Conservation (phyloP, 345 rosid genomes). For the Stellera chamaejasme region DNA sequence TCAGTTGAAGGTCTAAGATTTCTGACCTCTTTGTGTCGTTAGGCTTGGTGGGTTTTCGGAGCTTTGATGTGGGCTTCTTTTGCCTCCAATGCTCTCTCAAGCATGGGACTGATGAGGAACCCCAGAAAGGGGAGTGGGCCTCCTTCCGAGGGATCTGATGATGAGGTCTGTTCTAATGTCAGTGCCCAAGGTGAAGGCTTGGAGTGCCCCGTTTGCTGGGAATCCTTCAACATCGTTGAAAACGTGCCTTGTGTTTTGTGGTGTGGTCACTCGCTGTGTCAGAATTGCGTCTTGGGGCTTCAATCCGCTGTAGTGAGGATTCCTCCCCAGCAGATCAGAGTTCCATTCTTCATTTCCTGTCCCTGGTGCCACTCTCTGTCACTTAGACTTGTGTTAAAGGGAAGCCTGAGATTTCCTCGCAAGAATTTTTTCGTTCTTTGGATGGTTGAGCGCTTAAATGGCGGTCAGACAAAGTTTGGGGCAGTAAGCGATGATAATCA, state of each 20-base stretch:
- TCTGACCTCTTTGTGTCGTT: no score
- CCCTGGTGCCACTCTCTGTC: constrained; percentile 62
- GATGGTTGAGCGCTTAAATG: constrained; percentile 70
- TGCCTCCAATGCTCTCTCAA: constrained; percentile 28
- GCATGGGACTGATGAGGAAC: constrained; percentile 24
- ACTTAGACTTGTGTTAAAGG: constrained; percentile 36
- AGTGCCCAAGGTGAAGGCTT: constrained; percentile 38
- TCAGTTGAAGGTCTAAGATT: neutral
- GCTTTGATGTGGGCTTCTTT: constrained; percentile 29
- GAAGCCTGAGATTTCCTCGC: constrained; percentile 43
- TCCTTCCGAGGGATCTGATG: constrained; percentile 45
- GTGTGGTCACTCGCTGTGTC: constrained; percentile 69
- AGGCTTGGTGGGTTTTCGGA: no score
- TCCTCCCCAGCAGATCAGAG: constrained; percentile 30
- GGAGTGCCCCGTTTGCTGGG: constrained; percentile 67
- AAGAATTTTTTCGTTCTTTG: constrained; percentile 62
- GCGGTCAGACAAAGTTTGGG: constrained; percentile 29
- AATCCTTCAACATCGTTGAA: constrained; percentile 65
- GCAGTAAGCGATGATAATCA: constrained; percentile 25
- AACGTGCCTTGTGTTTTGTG: constrained; percentile 62
- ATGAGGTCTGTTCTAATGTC: constrained; percentile 28
- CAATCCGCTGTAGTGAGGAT: constrained; percentile 42
- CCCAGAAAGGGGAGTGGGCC: constrained; percentile 16
- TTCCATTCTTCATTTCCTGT: constrained; percentile 50
- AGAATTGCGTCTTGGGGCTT: constrained; percentile 54